Evolutionary conservation across 352 stramenopile genomes (phyloP), one percentile per base, ranked within the genome.

Genomic region (Globisporangium heterothallicum): DNA sequence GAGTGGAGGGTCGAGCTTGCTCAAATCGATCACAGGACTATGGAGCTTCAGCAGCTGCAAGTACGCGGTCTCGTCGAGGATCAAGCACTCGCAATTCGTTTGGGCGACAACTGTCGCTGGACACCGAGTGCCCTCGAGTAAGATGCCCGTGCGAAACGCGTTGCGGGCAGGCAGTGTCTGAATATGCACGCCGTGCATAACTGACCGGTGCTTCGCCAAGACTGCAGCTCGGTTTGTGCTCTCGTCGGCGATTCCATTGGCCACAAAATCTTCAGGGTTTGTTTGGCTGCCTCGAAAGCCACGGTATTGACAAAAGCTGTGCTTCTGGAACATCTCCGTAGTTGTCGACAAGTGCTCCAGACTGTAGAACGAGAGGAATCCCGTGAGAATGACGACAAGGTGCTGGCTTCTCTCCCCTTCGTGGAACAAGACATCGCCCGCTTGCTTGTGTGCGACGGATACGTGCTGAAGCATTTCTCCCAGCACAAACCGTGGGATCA

Each of bases 321-420:
- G 76, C 0, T 72, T 60, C 24, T 75, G 68, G 21, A 87, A 79
- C 76, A 87, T 85, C 18, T 85, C 76, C 22, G 74, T 41, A 6
- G 72, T 72, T n/a, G 61, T 59, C 2, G 64, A 60, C 61, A 84
- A 78, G 53, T 83, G 60, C 22, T 87, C 74, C n/a, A 80, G 58
- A 14, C 73, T 83, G 52, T 84, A 87, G 10, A 87, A 70, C 7
- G 69, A 72, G 16, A 84, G 16, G 25, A 84, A 85, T 2, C 76
- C 76, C 2, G 61, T 65, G 8, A 84, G 51, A n/a, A 85, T n/a
- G 0, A 74, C 51, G 8, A 85, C 63, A 6, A 87, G 61, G 7
- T 56, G 53, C 25, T 49, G 53, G 2, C 62, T 58, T 10, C 43
- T 30, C 6, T 78, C 68, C 29, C 66, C 53, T 29, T 87, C 76